Percentiles rank a stretch among this genome's conserved stretches.
phyloP scores from a whole-genome alignment of 306 rosid genomes.

The Astragalus membranaceus region DNA sequence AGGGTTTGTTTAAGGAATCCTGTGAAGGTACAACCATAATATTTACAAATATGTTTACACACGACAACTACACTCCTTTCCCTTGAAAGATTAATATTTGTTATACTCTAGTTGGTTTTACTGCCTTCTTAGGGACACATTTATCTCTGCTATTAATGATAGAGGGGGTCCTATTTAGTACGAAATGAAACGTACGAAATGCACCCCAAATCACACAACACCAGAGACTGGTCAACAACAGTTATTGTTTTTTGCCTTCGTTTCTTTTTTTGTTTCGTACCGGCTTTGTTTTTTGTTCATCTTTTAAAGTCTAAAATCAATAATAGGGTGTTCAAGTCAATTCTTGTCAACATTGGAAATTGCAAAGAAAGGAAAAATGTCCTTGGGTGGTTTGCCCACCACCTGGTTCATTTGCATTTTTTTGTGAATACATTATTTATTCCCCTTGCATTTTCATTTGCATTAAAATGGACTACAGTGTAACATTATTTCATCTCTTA shows the following conservation, averaged over 20 bases:
- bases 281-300: neutral
- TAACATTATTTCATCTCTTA: neutral
- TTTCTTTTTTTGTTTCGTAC: too few species aligned
- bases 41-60: neutral
- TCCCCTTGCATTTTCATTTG: neutral
- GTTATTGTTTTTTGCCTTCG: neutral
- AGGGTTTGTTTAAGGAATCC: conserved; percentile 87
- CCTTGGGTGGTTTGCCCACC: neutral
- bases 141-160: neutral
- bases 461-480: neutral
- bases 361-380: neutral
- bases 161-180: too few species aligned
- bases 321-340: neutral
- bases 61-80: neutral
- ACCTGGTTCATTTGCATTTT: neutral
- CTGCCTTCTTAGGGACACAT: neutral
- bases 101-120: neutral
- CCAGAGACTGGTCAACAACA: neutral
- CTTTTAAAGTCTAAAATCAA: neutral
- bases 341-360: neutral
- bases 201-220: too few species aligned
- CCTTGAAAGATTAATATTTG: neutral
- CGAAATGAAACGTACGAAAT: too few species aligned
- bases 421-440: too few species aligned
- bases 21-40: conserved; percentile 59